Conservation (phyloP, 2,329 filamentous ascomycete species). For the Fusarium agapanthi region DNA sequence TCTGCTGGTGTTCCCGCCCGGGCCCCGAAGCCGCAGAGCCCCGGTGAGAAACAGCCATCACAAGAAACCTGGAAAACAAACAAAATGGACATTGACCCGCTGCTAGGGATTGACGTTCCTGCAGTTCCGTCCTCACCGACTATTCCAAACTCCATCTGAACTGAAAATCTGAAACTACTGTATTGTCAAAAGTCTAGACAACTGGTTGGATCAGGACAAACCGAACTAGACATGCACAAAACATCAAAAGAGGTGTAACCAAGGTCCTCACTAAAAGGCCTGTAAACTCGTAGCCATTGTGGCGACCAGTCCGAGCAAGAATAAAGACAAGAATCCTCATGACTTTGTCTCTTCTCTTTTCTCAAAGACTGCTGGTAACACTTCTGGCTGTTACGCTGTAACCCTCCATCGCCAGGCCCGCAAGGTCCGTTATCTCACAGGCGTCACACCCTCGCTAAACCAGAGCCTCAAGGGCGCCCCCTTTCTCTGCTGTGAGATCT, state of each 20-base stretch:
- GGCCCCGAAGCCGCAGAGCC: constrained; percentile 31
- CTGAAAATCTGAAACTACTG: constrained; percentile 16
- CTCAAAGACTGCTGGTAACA: background rate
- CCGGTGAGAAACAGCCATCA: constrained; percentile 5
- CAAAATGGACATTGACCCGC: constrained; percentile 8
- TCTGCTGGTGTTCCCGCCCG: constrained; percentile 29
- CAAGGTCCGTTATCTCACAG: constrained; percentile 25
- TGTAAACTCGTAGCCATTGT: constrained; percentile 11
- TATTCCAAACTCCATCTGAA: constrained; percentile 16
- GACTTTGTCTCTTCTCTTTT: background rate
- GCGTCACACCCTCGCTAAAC: constrained; percentile 30
- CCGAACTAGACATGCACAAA: constrained; percentile 21
- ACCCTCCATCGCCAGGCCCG: constrained; percentile 24
- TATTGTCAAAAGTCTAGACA: constrained; percentile 13
- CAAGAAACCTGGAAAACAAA: background rate
- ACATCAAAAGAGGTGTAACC: constrained; percentile 20
- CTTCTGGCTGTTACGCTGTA: constrained; percentile 2
- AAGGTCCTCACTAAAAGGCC: background rate
- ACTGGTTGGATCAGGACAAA: constrained; percentile 1
- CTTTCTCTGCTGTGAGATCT: constrained; percentile 27
- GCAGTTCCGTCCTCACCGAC: constrained; percentile 42
- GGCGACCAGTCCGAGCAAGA: constrained; percentile 10
- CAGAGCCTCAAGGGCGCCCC: constrained; percentile 29
- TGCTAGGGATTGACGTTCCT: constrained; percentile 39
- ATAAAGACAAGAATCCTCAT: constrained; percentile 1